These are phyloP conservation scores for Acer yangbiense DNA, from an alignment of 345 rosid genomes.

Conservation along the genomic window DNA sequence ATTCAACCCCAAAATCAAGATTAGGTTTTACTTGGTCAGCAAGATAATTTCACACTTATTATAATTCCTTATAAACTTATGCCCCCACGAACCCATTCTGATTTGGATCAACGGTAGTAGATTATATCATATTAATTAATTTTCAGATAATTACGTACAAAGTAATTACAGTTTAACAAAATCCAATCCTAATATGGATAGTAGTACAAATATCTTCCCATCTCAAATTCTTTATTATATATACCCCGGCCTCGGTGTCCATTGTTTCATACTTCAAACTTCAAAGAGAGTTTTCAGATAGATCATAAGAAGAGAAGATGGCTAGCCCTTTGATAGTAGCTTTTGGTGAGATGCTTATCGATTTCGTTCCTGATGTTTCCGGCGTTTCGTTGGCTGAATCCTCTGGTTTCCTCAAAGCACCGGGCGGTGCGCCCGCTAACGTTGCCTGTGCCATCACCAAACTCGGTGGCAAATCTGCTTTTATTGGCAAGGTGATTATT, in stretches of 20 bases:
- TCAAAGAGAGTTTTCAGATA: no score
- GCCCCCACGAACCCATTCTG: no score
- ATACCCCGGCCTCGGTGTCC: background rate
- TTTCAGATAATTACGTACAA: background rate
- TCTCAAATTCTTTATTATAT: background rate
- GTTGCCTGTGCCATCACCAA: conserved; percentile 76
- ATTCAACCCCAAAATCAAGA: background rate
- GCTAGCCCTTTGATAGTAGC: conserved; percentile 40
- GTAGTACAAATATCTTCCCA: background rate
- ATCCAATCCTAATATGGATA: background rate
- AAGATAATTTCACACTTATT: background rate
- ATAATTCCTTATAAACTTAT: no score
- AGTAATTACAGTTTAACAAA: background rate
- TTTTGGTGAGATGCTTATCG: conserved; percentile 84
- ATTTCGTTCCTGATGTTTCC: conserved; percentile 68
- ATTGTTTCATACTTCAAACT: no score
- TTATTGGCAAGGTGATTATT: conserved; percentile 58
- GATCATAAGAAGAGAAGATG: background rate
- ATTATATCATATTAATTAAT: no score
- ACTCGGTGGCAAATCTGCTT: conserved; percentile 68
- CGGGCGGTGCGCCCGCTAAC: conserved; percentile 81
- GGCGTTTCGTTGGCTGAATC: conserved; percentile 77
- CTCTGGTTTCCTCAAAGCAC: conserved; percentile 63
- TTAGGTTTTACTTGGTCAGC: background rate
- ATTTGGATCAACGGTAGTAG: no score